phyloP scores from a whole-genome alignment of 129 eudicot species.

The Flaveria linearis region DNA sequence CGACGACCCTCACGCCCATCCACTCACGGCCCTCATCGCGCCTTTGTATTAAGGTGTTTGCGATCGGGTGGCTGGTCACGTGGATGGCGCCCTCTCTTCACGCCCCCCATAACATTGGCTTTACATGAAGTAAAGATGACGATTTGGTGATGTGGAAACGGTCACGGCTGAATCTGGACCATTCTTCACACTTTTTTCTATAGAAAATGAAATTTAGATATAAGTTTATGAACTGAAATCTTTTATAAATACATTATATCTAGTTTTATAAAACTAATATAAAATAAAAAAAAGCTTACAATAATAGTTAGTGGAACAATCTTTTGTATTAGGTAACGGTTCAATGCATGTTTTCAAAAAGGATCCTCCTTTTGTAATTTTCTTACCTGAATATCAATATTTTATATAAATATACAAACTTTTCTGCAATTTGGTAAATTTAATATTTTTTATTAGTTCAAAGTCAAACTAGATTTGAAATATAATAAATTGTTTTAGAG shows the following conservation, averaged over 20 bases:
- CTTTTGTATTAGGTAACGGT: conserved; percentile 28
- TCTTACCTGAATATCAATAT: not conserved
- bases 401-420: not conserved
- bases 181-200: not conserved
- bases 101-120: too few relatives aligned
- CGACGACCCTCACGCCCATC: too few relatives aligned
- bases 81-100: too few relatives aligned
- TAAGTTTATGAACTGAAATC: not conserved
- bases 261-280: conserved; percentile 4
- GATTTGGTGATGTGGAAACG: conserved; percentile 7
- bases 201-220: not conserved
- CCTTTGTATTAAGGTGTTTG: too few relatives aligned
- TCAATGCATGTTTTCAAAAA: conserved; percentile 16
- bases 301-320: not conserved
- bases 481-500: not conserved
- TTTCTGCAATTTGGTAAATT: not conserved
- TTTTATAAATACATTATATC: not conserved
- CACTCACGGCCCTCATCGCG: too few relatives aligned
- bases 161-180: not conserved
- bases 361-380: conserved; percentile 5
- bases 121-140: conserved; percentile 17
- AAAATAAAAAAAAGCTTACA: not conserved
- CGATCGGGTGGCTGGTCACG: too few relatives aligned
- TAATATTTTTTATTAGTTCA: not conserved
- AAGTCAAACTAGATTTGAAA: conserved; percentile 8